Evolutionary conservation across 345 rosid species (phyloP).

Genomic region (Luvunga scandens): DNA sequence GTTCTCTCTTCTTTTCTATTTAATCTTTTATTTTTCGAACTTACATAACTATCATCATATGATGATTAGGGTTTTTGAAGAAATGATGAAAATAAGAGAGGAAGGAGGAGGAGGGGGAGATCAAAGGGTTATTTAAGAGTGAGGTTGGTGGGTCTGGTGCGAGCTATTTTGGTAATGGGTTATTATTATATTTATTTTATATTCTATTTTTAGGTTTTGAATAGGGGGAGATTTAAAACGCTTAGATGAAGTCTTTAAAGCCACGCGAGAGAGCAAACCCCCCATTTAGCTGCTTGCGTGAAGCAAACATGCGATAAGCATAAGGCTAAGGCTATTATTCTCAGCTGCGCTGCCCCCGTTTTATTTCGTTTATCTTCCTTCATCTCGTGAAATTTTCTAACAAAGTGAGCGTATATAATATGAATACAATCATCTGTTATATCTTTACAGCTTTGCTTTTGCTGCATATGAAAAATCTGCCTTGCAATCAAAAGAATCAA

Average conservation of each 20-base stretch:
- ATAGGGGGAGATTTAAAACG: slow-evolving; percentile 30
- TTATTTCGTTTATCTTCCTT: slow-evolving; percentile 8
- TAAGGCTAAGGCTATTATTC: slow-evolving; percentile 20
- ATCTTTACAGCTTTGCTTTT: slow-evolving; percentile 10
- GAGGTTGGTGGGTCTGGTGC: slow-evolving; percentile 27
- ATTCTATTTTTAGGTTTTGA: slow-evolving; percentile 6
- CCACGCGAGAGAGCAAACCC: slow-evolving; percentile 85
- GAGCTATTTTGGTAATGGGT: slow-evolving; percentile 10
- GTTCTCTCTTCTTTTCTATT: not conserved
- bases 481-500: not conserved
- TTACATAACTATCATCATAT: not conserved
- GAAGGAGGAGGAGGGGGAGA: slow-evolving; percentile 15
- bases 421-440: too few relatives aligned
- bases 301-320: slow-evolving; percentile 94
- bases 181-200: not conserved
- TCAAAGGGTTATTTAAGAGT: slow-evolving; percentile 32
- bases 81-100: not conserved
- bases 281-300: slow-evolving; percentile 94
- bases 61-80: not conserved
- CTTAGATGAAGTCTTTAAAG: slow-evolving; percentile 72
- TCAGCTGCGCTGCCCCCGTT: slow-evolving; percentile 35
- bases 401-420: not conserved
- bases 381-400: slow-evolving; percentile 38
- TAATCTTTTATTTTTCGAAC: too few relatives aligned
- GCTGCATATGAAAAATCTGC: slow-evolving; percentile 18